Percentiles rank a stretch among this genome's conserved stretches.
phyloP scores from a whole-genome alignment of 768 basidiomycete genomes.

The Crassisporium funariophilum region DNA sequence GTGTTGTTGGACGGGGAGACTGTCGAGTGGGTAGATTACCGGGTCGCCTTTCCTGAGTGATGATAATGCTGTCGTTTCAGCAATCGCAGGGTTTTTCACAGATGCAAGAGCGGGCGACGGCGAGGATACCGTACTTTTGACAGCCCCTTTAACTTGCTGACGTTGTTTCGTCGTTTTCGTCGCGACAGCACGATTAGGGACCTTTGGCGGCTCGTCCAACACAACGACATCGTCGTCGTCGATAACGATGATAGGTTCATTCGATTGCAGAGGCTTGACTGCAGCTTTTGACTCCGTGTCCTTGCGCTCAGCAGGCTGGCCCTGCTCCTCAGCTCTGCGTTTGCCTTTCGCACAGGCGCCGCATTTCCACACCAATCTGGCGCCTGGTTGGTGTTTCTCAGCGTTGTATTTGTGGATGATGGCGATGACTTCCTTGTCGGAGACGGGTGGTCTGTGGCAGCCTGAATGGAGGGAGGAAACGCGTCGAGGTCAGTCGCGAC shows the following conservation, averaged over 20 bases:
- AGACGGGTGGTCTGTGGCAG: conserved; percentile 37
- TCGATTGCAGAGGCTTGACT: background rate
- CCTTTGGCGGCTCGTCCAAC: background rate
- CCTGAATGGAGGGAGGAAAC: conserved; percentile 21
- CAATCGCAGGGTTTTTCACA: no score
- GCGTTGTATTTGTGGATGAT: conserved; percentile 25
- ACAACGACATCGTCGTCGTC: conserved; percentile 6
- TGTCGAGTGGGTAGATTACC: no score
- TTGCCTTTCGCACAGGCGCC: conserved; percentile 13
- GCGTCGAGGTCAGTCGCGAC: background rate
- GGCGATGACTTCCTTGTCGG: conserved; percentile 32
- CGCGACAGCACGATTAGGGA: background rate
- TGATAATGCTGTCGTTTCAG: no score
- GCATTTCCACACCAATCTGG: conserved; percentile 20
- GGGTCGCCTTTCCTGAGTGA: no score
- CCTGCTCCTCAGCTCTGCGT: background rate
- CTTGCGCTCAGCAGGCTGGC: background rate
- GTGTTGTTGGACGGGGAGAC: no score
- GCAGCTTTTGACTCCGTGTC: no score
- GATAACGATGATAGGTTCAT: conserved; percentile 9
- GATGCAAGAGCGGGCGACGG: no score
- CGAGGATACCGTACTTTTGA: no score
- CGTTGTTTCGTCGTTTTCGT: no score
- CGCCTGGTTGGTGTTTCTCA: conserved; percentile 4
- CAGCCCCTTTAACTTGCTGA: no score